Base-by-base conservation (phyloP, 495 filamentous ascomycete species). In the Aspergillus indologenus region DNA sequence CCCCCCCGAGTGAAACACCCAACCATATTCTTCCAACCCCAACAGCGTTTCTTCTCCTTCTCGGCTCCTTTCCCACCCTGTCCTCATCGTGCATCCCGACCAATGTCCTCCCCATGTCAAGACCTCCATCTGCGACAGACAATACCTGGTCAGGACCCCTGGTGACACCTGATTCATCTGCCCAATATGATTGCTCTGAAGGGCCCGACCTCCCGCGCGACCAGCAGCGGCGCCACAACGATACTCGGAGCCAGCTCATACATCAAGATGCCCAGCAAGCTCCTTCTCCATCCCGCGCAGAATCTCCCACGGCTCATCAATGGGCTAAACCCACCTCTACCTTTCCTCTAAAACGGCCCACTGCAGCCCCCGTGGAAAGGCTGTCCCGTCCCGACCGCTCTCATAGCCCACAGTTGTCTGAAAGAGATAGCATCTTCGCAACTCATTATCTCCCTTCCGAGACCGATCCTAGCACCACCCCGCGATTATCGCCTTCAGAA, bases 401-500 rank as follows among this genome's bases (percentile, higher is more conserved):
- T 24, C 65, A 79, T 40, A 69, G 61, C 47, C 82, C 82, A 24
- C 82, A 83, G 68, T 68, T 86, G 63, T 82, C 82, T 14, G 84
- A 87, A 63, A 69, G 84, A 55, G 84, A 87, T 57, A 84, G 80
- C 67, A 86, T 86, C 68, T 86, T 85, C 63, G 84, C 84, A 45
- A 85, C 83, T 1, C 79, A 83, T 58, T 86, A 86, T 64, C 69
- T 80, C 0, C 73, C 72, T 45, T 75, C 79, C 45, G 81, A 81
- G 56, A 80, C 72, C 62, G 74, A 67, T 44, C 20, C 67, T 62
- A 69, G 69, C 48, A 73, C 63, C 65, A 77, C 80, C 64, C 81
- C 83, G 59, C 75, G 76, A 61, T 69, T 81, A 45, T 76, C 71
- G 50, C 75, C 81, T 45, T 65, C 68, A 47, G 63, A 62, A 58